Evolutionary conservation across 345 rosid species (phyloP).

Genomic region (Populus euphratica): DNA sequence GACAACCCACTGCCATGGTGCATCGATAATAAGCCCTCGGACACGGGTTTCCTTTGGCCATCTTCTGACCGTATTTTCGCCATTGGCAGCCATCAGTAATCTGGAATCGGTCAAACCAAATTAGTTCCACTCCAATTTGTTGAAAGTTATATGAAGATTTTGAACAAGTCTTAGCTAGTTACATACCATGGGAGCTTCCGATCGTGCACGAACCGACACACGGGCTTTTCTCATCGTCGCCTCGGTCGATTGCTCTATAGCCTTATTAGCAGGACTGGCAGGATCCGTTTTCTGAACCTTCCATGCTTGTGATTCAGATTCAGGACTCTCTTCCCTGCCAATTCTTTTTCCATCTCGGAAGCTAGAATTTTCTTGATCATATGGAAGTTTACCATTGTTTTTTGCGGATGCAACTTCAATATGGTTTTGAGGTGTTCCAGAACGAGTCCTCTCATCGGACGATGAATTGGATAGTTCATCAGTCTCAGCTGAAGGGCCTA

Average conservation of each 20-base stretch:
- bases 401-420: slow-evolving; percentile 24
- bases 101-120: slow-evolving; percentile 22
- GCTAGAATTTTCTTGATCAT: slow-evolving; percentile 33
- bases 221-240: slow-evolving; percentile 97
- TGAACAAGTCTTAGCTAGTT: neutral
- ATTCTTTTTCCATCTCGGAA: slow-evolving; percentile 40
- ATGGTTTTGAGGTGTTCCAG: slow-evolving; percentile 41
- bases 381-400: slow-evolving; percentile 21
- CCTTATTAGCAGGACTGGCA: neutral
- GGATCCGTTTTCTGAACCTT: slow-evolving; percentile 47
- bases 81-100: slow-evolving; percentile 92
- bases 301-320: slow-evolving; percentile 63
- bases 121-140: neutral
- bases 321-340: slow-evolving; percentile 64
- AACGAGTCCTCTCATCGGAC: slow-evolving; percentile 73
- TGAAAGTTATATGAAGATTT: neutral
- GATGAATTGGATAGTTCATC: slow-evolving; percentile 54
- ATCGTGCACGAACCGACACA: slow-evolving; percentile 95
- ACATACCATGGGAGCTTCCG: slow-evolving; percentile 93
- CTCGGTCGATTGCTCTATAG: slow-evolving; percentile 60
- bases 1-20: slow-evolving; percentile 92
- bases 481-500: slow-evolving; percentile 43
- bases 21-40: slow-evolving; percentile 97
- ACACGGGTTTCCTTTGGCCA: slow-evolving; percentile 97
- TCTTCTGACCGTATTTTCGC: slow-evolving; percentile 98